Evolutionary conservation across 1,139 yeast species (phyloP), one percentile per base, ranked within the genome.

Genomic region (Candida tetrigidarum): DNA sequence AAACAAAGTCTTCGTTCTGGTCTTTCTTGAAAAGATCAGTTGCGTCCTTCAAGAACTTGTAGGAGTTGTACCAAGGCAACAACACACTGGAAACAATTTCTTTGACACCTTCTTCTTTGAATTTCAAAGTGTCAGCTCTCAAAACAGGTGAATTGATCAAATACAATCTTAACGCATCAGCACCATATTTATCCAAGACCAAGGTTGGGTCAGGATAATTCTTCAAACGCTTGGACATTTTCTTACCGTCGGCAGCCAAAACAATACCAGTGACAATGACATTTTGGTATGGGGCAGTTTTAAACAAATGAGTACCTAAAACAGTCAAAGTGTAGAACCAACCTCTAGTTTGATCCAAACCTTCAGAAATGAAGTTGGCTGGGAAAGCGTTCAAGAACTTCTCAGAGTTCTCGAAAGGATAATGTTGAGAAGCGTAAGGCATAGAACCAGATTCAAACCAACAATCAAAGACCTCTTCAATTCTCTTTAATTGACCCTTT

Each of bases 381-480:
- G 99, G 99, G 83, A 87, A 93, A 42, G 88, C 80, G 48, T 79
- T 66, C 44, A 75, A 96, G 71, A 93, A 92, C 46, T 68, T 67
- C 15, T 86, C 90, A 62, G 81, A 71, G 62, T 81, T 81, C 71
- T 92, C 98, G 66, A 93, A 93, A 56, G 99, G 99, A 64, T 92
- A 95, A 68, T 95, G 99, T 64, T 86, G 86, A 39, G 96, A 86
- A 44, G 98, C 98, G 58, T 87, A 95, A 51, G 99, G 99, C 99
- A 95, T 95, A 43, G 97, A 85, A 56, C 99, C 99, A 26, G 97
- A 90, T 75, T 95, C 99, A 63, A 93, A 95, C 99, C 99, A 95
- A 77, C 99, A 95, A 72, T 95, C 99, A 62, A 95, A 95, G 44
- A 95, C 99, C 71, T 93, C 99, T 66, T 93, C 98, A 51, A 93